These are phyloP conservation scores for Xylaria grammica DNA, from an alignment of 495 filamentous ascomycete species.

Conservation along the genomic window DNA sequence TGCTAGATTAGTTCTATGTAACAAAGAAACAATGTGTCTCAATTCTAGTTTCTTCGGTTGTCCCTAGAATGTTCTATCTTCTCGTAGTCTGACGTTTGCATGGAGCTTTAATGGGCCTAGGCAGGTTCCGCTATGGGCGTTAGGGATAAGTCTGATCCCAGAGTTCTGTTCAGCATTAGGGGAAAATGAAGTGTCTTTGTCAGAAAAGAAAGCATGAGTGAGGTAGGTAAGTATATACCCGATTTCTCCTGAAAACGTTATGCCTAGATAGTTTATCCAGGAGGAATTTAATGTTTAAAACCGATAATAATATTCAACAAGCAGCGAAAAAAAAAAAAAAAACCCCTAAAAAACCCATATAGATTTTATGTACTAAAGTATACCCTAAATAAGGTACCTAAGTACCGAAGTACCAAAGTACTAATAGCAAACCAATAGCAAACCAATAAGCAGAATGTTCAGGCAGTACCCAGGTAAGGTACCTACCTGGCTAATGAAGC, in stretches of 20 bases:
- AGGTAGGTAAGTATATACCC: slow-evolving; percentile 2
- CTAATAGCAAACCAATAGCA: too few relatives aligned
- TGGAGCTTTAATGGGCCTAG: not conserved
- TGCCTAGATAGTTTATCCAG: too few relatives aligned
- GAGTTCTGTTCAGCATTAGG: not conserved
- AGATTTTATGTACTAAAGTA: too few relatives aligned
- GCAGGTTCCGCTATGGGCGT: slow-evolving; percentile 1
- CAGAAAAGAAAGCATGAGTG: not conserved
- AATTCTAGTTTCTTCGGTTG: not conserved
- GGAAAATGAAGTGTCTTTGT: not conserved
- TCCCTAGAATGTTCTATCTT: slow-evolving; percentile 13
- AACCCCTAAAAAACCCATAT: too few relatives aligned
- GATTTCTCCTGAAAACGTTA: not conserved
- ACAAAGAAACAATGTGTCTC: slow-evolving; percentile 1
- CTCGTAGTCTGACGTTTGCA: slow-evolving; percentile 11
- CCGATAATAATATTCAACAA: too few relatives aligned
- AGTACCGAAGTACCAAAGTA: slow-evolving; percentile 4
- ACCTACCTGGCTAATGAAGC: too few relatives aligned
- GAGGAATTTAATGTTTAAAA: too few relatives aligned
- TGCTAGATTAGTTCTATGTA: slow-evolving; percentile 45
- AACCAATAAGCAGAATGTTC: too few relatives aligned
- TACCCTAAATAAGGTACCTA: not conserved
- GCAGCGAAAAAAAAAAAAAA: too few relatives aligned
- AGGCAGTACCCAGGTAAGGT: too few relatives aligned
- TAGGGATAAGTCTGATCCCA: too few relatives aligned